phyloP scores from a whole-genome alignment of 1,284 basidiomycete genomes.

The Naganishia sp. region DNA sequence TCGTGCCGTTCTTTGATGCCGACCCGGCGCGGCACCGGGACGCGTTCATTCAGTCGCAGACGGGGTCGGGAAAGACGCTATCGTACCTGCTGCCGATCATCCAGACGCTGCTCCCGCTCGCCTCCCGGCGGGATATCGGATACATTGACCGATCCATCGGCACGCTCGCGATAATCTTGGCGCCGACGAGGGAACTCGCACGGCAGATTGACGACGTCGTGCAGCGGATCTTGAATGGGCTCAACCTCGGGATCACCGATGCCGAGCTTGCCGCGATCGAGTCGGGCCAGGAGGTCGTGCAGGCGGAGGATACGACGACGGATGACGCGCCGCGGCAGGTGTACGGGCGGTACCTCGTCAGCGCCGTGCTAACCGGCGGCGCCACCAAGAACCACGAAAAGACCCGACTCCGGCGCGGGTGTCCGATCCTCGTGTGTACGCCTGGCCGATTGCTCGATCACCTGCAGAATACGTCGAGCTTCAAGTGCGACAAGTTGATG shows the following conservation, averaged over 20 bases:
- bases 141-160: constrained; percentile 85
- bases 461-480: constrained; percentile 78
- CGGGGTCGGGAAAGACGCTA: constrained; percentile 96
- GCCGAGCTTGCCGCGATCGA: constrained; percentile 50
- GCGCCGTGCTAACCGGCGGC: constrained; percentile 83
- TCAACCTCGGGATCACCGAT: constrained; percentile 24
- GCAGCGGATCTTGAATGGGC: constrained; percentile 58
- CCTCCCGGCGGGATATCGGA: constrained; percentile 57
- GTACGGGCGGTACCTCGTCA: constrained; percentile 88
- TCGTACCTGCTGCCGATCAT: constrained; percentile 94
- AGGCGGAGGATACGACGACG: constrained; percentile 52
- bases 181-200: constrained; percentile 93
- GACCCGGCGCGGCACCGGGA: constrained; percentile 60
- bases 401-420: constrained; percentile 68
- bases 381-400: constrained; percentile 73
- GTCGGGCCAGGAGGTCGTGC: constrained; percentile 41
- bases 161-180: constrained; percentile 88
- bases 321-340: constrained; percentile 57
- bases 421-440: constrained; percentile 71
- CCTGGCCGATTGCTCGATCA: constrained; percentile 71
- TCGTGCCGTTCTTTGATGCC: constrained; percentile 31
- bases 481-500: constrained; percentile 87
- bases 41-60: constrained; percentile 94
- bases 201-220: constrained; percentile 97
- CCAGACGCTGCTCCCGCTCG: constrained; percentile 86